A percentile compares a stretch with the other conserved stretches of the same genome.
Evolutionary conservation across 805 yeast species (phyloP).

Genomic region (Metschnikowia shivogae): DNA sequence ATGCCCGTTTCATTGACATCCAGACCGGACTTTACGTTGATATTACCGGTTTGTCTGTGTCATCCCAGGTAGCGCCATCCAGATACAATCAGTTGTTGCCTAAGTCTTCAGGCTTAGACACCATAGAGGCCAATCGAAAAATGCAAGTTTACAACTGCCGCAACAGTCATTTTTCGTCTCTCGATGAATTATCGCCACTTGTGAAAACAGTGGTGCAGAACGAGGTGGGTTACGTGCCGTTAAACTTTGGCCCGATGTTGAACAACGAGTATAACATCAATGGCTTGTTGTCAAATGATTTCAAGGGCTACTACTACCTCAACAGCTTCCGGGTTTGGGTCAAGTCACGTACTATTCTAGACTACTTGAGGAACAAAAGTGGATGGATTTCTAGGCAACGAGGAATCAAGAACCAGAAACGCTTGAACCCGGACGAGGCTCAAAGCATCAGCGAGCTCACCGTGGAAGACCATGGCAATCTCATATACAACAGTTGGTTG

Average conservation of each 20-base stretch:
- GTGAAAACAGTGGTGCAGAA: slow-evolving; percentile 15
- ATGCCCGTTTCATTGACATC: slow-evolving; percentile 35
- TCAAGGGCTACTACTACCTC: slow-evolving; percentile 6
- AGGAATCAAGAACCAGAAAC: not conserved
- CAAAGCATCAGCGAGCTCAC: slow-evolving; percentile 16
- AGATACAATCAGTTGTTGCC: slow-evolving; percentile 3
- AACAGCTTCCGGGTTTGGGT: slow-evolving; percentile 14
- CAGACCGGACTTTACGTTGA: slow-evolving; percentile 22
- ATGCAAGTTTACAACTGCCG: slow-evolving; percentile 38
- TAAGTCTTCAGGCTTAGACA: slow-evolving; percentile 3
- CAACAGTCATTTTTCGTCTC: slow-evolving; percentile 29
- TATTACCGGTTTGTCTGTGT: slow-evolving; percentile 15
- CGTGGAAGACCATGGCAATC: slow-evolving; percentile 23
- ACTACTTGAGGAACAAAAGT: slow-evolving; percentile 22
- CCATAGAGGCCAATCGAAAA: slow-evolving; percentile 8
- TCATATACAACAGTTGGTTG: slow-evolving; percentile 23
- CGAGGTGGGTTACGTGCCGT: slow-evolving; percentile 29
- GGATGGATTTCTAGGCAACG: slow-evolving; percentile 20
- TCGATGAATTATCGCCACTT: slow-evolving; percentile 21
- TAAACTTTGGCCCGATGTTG: slow-evolving; percentile 23
- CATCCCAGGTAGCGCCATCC: slow-evolving; percentile 8
- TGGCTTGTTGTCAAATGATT: slow-evolving; percentile 5
- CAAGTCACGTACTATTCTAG: slow-evolving; percentile 20
- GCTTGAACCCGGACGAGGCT: not conserved
- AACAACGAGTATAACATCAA: slow-evolving; percentile 25